phyloP scores from a whole-genome alignment of 352 stramenopile genomes.

The Blastocystis sp. region DNA sequence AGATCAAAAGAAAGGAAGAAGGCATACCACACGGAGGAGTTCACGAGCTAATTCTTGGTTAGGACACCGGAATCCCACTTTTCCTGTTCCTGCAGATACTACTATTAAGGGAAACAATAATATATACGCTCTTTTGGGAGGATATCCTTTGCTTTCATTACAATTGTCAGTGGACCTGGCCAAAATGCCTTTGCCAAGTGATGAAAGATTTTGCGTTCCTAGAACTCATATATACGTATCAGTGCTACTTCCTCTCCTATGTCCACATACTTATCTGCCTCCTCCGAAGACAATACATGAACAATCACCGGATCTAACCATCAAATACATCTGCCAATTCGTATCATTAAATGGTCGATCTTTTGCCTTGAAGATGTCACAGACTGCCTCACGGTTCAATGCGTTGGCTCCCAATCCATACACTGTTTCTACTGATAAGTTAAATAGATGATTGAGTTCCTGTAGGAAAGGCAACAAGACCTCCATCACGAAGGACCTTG shows the following conservation, averaged over 20 bases:
- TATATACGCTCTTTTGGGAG: conserved; percentile 74
- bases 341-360: conserved; percentile 71
- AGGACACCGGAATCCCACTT: conserved; percentile 91
- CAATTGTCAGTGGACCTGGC: conserved; percentile 93
- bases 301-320: conserved; percentile 94
- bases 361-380: conserved; percentile 93
- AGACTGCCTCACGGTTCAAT: conserved; percentile 84
- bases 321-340: background rate
- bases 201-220: conserved; percentile 75
- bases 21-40: conserved; percentile 78
- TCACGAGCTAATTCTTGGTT: conserved; percentile 84
- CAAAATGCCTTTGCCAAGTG: conserved; percentile 86
- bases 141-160: conserved; percentile 82
- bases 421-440: conserved; percentile 84
- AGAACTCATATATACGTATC: background rate
- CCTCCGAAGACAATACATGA: conserved; percentile 83
- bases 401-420: conserved; percentile 96
- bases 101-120: conserved; percentile 1
- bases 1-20: background rate
- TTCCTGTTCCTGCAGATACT: conserved; percentile 88
- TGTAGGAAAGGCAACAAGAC: conserved; percentile 90
- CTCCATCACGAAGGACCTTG: conserved; percentile 77
- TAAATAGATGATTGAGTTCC: background rate
- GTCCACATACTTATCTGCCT: conserved; percentile 85
- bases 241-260: conserved; percentile 73